Evolutionary conservation across 805 yeast genomes (phyloP).

Genomic region (Starmerella scarabaei): DNA sequence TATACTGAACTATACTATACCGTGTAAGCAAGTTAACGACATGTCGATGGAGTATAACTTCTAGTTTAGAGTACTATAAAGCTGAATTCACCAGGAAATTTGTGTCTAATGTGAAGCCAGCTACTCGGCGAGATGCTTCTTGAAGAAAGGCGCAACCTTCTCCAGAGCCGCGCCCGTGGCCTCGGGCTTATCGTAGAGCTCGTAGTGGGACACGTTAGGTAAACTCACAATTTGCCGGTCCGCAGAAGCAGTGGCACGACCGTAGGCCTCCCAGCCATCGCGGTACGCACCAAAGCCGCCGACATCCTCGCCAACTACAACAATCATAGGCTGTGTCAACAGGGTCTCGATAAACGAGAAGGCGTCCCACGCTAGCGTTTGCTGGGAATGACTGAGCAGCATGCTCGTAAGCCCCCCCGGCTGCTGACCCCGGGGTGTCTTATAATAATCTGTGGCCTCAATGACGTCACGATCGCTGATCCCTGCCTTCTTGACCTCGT

Average conservation of each 20-base stretch:
- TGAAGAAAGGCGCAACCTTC: background rate
- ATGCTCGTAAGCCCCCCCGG: background rate
- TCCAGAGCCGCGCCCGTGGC: background rate
- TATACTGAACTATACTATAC: too few species aligned
- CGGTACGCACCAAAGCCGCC: background rate
- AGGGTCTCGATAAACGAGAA: constrained; percentile 4
- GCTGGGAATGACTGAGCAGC: background rate
- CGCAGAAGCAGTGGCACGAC: background rate
- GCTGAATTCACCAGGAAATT: background rate
- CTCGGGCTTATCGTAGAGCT: background rate
- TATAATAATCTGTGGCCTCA: background rate
- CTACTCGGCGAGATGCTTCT: background rate
- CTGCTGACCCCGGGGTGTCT: background rate
- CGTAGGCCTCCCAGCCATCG: background rate
- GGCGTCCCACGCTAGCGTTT: background rate
- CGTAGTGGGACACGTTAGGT: background rate
- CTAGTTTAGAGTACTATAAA: background rate
- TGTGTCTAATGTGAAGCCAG: background rate
- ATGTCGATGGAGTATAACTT: too few species aligned
- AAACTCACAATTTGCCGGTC: background rate
- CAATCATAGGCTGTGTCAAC: constrained; percentile 10
- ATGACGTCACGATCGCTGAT: background rate
- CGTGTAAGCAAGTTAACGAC: too few species aligned
- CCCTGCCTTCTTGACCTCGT: background rate
- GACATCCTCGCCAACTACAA: constrained; percentile 7